phyloP scores from a whole-genome alignment of 2,329 filamentous ascomycete genomes.

The Cordyceps cateniannulata region DNA sequence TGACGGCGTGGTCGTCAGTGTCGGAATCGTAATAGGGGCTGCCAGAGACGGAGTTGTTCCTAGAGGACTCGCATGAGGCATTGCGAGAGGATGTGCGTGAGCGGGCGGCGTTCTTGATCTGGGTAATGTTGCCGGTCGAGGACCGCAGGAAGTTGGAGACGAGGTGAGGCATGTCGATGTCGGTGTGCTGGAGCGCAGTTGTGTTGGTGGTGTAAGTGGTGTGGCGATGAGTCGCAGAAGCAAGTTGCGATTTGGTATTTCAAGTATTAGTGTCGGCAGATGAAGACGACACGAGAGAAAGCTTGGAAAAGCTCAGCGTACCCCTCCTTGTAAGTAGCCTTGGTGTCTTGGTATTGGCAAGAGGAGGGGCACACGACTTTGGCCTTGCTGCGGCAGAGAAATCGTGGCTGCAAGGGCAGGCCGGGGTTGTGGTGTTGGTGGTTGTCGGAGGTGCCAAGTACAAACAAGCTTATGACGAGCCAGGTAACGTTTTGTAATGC shows the following conservation, averaged over 20 bases:
- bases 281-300: neutral
- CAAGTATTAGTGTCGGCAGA: neutral
- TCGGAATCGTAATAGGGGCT: constrained; percentile 32
- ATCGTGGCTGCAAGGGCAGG: neutral
- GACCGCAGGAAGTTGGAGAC: constrained; percentile 52
- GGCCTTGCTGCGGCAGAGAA: neutral
- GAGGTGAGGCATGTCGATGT: constrained; percentile 47
- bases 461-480: no score
- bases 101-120: constrained; percentile 36
- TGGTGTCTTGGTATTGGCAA: constrained; percentile 3
- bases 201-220: constrained; percentile 1
- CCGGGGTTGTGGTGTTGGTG: neutral
- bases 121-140: constrained; percentile 48
- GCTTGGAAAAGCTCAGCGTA: neutral
- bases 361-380: constrained; percentile 10
- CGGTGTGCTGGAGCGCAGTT: neutral
- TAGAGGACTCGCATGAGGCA: constrained; percentile 11
- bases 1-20: constrained; percentile 30
- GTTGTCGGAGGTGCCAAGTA: neutral
- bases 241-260: neutral
- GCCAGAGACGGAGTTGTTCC: constrained; percentile 23
- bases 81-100: constrained; percentile 17
- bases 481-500: neutral
- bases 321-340: constrained; percentile 6
- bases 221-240: neutral